Percentiles rank a stretch among this genome's conserved stretches.
Conservation (phyloP, 441 rosid species). For the Arabidopsis hybrid region DNA sequence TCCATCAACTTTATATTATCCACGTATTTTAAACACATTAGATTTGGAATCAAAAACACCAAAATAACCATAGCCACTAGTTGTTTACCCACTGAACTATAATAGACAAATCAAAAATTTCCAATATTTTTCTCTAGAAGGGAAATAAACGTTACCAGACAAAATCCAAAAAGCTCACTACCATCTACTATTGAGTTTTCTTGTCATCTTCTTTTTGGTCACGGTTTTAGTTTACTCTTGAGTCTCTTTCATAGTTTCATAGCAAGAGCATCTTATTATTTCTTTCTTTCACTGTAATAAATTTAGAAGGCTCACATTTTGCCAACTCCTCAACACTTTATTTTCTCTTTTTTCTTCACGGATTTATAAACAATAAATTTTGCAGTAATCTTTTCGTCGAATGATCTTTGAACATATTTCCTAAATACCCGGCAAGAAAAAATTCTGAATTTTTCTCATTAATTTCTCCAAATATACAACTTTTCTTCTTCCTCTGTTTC, state of each 20-base stretch:
- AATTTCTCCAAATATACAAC: neutral
- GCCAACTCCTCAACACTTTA: constrained; percentile 18
- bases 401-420: constrained; percentile 21
- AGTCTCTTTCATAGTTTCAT: constrained; percentile 23
- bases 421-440: constrained; percentile 19
- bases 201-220: constrained; percentile 34
- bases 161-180: constrained; percentile 27
- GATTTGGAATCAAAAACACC: neutral
- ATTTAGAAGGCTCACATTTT: constrained; percentile 29
- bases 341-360: constrained; percentile 15
- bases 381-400: constrained; percentile 28
- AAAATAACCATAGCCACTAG: constrained; percentile 30
- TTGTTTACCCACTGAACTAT: constrained; percentile 1
- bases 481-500: neutral
- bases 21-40: constrained; percentile 11
- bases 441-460: neutral
- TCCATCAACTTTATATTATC: constrained; percentile 26
- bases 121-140: neutral
- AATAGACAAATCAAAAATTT: neutral
- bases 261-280: constrained; percentile 20
- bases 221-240: constrained; percentile 42
- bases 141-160: constrained; percentile 32
- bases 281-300: too few species aligned
- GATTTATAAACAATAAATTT: constrained; percentile 32
- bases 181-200: neutral